Evolutionary conservation across 441 rosid species (phyloP).

Genomic region (Erysimum cheiri): DNA sequence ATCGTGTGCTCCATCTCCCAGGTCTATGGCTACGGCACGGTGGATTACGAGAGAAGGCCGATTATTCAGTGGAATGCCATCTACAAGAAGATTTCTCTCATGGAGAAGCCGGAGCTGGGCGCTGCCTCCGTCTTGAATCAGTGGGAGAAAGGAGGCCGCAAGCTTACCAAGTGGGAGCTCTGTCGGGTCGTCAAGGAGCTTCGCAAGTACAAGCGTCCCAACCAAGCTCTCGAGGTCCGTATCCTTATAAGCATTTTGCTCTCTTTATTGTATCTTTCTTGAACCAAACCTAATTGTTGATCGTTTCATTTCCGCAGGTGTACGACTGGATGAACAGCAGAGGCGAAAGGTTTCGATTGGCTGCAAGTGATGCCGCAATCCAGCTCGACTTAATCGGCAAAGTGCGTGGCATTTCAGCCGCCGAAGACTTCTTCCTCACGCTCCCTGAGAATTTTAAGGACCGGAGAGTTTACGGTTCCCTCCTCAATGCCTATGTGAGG

Average conservation of each 20-base stretch:
- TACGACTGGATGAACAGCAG: slow-evolving; percentile 91
- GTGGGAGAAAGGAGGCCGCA: slow-evolving; percentile 73
- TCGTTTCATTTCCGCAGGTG: slow-evolving; percentile 53
- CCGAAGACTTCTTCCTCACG: slow-evolving; percentile 63
- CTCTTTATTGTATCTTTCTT: neutral
- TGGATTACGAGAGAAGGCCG: slow-evolving; percentile 85
- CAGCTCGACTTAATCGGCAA: slow-evolving; percentile 86
- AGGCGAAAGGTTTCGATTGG: slow-evolving; percentile 70
- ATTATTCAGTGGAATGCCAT: slow-evolving; percentile 76
- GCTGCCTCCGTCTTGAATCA: slow-evolving; percentile 70
- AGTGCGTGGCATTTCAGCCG: slow-evolving; percentile 77
- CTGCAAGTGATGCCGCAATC: slow-evolving; percentile 91
- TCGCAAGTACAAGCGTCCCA: slow-evolving; percentile 79
- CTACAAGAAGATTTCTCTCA: slow-evolving; percentile 71
- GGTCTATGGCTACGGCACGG: slow-evolving; percentile 74
- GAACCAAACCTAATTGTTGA: neutral
- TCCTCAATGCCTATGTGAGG: slow-evolving; percentile 78
- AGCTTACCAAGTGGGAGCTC: slow-evolving; percentile 91
- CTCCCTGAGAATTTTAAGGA: slow-evolving; percentile 73
- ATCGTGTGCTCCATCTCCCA: slow-evolving; percentile 71
- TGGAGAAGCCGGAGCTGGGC: slow-evolving; percentile 84
- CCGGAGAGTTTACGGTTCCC: slow-evolving; percentile 82
- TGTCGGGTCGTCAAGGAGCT: slow-evolving; percentile 89
- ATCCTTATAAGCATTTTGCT: neutral
- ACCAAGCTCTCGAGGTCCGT: slow-evolving; percentile 87